A percentile compares a stretch with the other conserved stretches of the same genome.
These are phyloP conservation scores for Parietaria judaica DNA, from an alignment of 306 rosid genomes.

Conservation along the genomic window DNA sequence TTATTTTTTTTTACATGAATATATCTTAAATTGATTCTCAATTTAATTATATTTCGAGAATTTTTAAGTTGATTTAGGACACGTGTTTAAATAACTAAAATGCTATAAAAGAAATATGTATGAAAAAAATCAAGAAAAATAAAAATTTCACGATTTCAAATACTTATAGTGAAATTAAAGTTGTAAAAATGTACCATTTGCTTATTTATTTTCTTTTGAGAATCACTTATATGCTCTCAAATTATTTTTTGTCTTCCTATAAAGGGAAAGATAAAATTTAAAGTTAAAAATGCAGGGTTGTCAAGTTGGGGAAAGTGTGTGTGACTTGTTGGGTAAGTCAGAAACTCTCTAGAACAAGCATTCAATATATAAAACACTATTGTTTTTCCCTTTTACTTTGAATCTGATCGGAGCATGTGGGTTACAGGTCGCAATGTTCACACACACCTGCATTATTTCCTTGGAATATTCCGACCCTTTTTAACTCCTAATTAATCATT, in stretches of 20 bases:
- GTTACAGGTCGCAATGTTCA: constrained; percentile 18
- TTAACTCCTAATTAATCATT: not conserved
- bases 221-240: constrained; percentile 5
- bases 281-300: constrained; percentile 11
- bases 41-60: too few species aligned
- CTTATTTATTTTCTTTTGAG: too few species aligned
- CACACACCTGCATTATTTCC: not conserved
- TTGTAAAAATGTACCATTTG: too few species aligned
- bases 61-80: too few species aligned
- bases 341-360: constrained; percentile 15
- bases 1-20: too few species aligned
- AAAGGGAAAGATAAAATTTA: not conserved
- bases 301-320: constrained; percentile 13
- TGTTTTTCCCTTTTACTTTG: constrained; percentile 2
- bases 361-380: not conserved
- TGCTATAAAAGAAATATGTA: too few species aligned
- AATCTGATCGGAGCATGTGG: constrained; percentile 21
- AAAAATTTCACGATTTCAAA: too few species aligned
- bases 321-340: constrained; percentile 35
- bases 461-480: not conserved
- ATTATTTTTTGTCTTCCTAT: not conserved
- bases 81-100: too few species aligned
- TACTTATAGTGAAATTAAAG: too few species aligned
- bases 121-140: too few species aligned
- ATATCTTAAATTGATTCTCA: too few species aligned